These are phyloP conservation scores for Blastobotrys arbuscula DNA, from an alignment of 1,139 yeast species.

Conservation along the genomic window DNA sequence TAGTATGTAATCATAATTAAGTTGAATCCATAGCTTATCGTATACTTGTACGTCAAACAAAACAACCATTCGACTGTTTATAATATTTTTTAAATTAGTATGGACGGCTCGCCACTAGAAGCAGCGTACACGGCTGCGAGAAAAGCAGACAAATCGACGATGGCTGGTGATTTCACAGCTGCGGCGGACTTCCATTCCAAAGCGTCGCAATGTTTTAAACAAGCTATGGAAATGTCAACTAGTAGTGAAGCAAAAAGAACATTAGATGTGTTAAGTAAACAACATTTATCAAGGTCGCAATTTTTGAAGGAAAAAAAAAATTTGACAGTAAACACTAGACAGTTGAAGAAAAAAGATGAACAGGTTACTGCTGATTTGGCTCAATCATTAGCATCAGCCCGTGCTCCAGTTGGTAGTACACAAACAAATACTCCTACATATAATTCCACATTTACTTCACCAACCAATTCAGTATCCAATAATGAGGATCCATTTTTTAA, in stretches of 20 bases:
- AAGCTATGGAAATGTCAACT: constrained; percentile 19
- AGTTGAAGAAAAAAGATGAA: background rate
- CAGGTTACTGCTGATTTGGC: constrained; percentile 22
- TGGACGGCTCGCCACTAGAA: constrained; percentile 23
- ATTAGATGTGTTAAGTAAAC: constrained; percentile 26
- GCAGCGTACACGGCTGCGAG: constrained; percentile 31
- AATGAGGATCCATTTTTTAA: constrained; percentile 30
- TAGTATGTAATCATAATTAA: no score
- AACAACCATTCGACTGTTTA: no score
- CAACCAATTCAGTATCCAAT: background rate
- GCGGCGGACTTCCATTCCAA: constrained; percentile 26
- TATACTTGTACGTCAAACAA: no score
- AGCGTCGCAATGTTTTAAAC: constrained; percentile 28
- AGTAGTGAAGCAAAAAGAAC: constrained; percentile 25
- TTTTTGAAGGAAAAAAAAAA: constrained; percentile 18
- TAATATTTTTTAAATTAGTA: background rate
- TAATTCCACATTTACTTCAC: constrained; percentile 11
- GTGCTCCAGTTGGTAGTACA: constrained; percentile 16
- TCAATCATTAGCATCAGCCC: constrained; percentile 28
- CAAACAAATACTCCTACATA: background rate
- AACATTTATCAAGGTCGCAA: constrained; percentile 24
- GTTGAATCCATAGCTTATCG: no score
- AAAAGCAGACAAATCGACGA: constrained; percentile 31
- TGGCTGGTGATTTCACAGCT: constrained; percentile 26
- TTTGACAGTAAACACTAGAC: constrained; percentile 5